These are phyloP conservation scores for Scleromitrula shiraiana DNA, from an alignment of 2,329 filamentous ascomycete species.

Conservation along the genomic window DNA sequence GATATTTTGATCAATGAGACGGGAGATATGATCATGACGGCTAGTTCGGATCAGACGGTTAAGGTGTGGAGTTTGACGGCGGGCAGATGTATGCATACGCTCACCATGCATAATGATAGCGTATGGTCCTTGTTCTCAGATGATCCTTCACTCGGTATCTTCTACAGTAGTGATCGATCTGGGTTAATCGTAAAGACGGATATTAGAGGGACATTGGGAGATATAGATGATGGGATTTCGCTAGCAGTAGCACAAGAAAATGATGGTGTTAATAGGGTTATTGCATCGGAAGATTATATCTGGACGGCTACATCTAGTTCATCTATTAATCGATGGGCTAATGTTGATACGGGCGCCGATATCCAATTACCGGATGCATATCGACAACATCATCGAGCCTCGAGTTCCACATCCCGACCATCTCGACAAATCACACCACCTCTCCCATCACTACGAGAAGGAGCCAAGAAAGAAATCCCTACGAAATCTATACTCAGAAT, in stretches of 20 bases:
- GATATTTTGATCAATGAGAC: conserved; percentile 83
- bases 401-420: conserved; percentile 35
- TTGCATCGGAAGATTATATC: conserved; percentile 46
- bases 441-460: conserved; percentile 28
- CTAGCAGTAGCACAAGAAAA: conserved; percentile 90
- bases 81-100: conserved; percentile 91
- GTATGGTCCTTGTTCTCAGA: conserved; percentile 94
- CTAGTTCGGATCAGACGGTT: conserved; percentile 91
- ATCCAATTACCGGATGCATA: conserved; percentile 55
- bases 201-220: conserved; percentile 61
- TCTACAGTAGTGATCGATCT: conserved; percentile 90
- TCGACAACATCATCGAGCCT: conserved; percentile 39
- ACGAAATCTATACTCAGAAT: conserved; percentile 71
- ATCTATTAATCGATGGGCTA: conserved; percentile 66
- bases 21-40: conserved; percentile 86
- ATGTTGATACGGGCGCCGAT: conserved; percentile 71
- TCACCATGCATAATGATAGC: conserved; percentile 98
- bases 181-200: conserved; percentile 96
- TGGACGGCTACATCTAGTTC: conserved; percentile 69
- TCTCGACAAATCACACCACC: conserved; percentile 32
- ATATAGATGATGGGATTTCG: conserved; percentile 80
- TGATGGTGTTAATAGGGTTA: conserved; percentile 64
- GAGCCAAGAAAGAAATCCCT: conserved; percentile 59
- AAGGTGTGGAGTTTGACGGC: conserved; percentile 97
- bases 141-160: conserved; percentile 74